A percentile compares a stretch with the other conserved stretches of the same genome.
phyloP scores from a whole-genome alignment of 106 monocot genomes.

The Narthecium ossifragum region DNA sequence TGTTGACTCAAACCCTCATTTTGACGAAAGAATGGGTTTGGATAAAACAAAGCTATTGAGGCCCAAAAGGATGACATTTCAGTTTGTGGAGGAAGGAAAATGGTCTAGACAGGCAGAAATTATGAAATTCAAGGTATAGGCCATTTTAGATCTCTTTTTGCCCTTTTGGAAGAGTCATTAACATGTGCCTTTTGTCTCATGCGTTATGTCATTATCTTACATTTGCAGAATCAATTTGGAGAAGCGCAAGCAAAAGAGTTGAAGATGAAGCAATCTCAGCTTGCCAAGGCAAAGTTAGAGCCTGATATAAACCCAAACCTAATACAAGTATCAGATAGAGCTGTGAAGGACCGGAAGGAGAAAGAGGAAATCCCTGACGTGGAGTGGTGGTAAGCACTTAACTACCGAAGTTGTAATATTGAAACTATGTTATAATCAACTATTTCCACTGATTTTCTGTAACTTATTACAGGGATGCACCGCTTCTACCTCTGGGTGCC shows the following conservation, averaged over 20 bases:
- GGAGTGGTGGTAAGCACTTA: constrained; percentile 73
- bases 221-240: constrained; percentile 87
- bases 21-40: constrained; percentile 82
- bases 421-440: too few species aligned
- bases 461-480: constrained; percentile 57
- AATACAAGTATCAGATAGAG: constrained; percentile 75
- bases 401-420: background rate
- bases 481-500: constrained; percentile 37
- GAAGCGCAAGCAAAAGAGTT: constrained; percentile 92
- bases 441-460: background rate
- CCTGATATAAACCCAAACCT: constrained; percentile 88
- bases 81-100: constrained; percentile 96
- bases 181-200: background rate
- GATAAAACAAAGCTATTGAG: constrained; percentile 82
- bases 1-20: constrained; percentile 43
- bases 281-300: constrained; percentile 88
- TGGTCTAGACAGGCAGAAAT: constrained; percentile 87
- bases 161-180: background rate
- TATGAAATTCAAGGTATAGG: constrained; percentile 60
- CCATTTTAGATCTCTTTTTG: background rate
- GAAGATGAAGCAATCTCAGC: constrained; percentile 79
- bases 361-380: constrained; percentile 88
- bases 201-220: background rate
- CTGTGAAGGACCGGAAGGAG: constrained; percentile 51
- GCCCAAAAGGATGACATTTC: constrained; percentile 80